Conservation (phyloP, 768 basidiomycete genomes). For the Podaxis sp. region DNA sequence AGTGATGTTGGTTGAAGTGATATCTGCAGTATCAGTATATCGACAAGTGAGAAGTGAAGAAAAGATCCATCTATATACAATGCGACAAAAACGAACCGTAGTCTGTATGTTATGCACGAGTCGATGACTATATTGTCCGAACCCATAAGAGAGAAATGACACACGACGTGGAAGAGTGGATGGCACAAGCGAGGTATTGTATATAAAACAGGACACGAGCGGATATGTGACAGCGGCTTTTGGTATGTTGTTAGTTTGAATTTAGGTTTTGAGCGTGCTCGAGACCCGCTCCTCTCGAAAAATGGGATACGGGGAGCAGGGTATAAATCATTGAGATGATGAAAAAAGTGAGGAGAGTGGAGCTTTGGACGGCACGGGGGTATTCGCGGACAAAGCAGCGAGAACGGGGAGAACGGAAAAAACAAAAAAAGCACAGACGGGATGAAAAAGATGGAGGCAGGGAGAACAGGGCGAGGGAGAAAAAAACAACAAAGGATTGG, state of each 20-base stretch:
- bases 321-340: background rate
- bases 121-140: background rate
- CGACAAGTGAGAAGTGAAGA: background rate
- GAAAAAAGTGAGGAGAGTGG: background rate
- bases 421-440: background rate
- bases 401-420: background rate
- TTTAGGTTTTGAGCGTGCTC: background rate
- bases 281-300: background rate
- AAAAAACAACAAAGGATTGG: background rate
- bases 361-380: background rate
- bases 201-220: constrained; percentile 3
- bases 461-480: background rate
- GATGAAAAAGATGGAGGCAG: background rate
- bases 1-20: background rate
- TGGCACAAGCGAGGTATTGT: constrained; percentile 6
- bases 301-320: background rate
- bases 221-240: background rate
- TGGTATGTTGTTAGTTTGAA: background rate
- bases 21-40: background rate
- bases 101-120: constrained; percentile 2
- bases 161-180: background rate
- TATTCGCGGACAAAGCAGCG: constrained; percentile 2
- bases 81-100: background rate
- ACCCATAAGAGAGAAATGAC: background rate
- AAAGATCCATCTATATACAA: constrained; percentile 8